These are phyloP conservation scores for Durotheca rogersii DNA, from an alignment of 495 filamentous ascomycete species.

Conservation along the genomic window DNA sequence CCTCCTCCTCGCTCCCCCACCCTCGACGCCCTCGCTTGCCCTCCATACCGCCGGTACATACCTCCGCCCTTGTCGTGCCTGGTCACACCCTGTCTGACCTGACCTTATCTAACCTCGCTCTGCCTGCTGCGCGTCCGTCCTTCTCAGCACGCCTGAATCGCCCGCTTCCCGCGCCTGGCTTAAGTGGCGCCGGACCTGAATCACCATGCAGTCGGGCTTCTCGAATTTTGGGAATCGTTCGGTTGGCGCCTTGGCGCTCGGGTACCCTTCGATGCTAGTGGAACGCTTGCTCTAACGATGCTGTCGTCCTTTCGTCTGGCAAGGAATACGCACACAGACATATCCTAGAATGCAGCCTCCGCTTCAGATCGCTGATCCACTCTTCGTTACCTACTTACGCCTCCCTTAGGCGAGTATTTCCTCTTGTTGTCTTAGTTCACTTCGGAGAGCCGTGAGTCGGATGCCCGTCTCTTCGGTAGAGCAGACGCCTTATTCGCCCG, in stretches of 20 bases:
- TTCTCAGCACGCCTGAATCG: constrained; percentile 20
- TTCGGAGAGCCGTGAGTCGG: constrained; percentile 27
- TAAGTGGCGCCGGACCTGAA: constrained; percentile 15
- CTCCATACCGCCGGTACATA: background rate
- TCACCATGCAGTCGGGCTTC: constrained; percentile 11
- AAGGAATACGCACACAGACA: constrained; percentile 12
- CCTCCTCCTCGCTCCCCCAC: background rate
- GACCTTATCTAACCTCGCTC: constrained; percentile 9
- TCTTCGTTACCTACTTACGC: constrained; percentile 22
- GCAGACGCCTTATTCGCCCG: constrained; percentile 21
- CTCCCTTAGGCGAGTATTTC: constrained; percentile 32
- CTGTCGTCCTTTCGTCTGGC: constrained; percentile 24
- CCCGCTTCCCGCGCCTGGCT: constrained; percentile 19
- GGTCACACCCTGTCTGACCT: background rate
- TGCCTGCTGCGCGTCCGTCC: background rate
- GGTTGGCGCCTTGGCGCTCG: constrained; percentile 31
- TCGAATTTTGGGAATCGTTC: constrained; percentile 24
- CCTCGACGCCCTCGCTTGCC: background rate
- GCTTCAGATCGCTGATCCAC: constrained; percentile 23
- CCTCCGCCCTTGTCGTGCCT: background rate
- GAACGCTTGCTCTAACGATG: constrained; percentile 13
- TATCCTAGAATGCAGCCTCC: too few relatives aligned
- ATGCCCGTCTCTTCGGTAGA: constrained; percentile 28
- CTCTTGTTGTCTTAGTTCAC: constrained; percentile 24
- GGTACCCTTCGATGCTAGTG: constrained; percentile 15